Percentiles rank a stretch among this genome's conserved stretches.
Conservation (phyloP, 2,329 filamentous ascomycete genomes). For the Colletotrichum sp. region DNA sequence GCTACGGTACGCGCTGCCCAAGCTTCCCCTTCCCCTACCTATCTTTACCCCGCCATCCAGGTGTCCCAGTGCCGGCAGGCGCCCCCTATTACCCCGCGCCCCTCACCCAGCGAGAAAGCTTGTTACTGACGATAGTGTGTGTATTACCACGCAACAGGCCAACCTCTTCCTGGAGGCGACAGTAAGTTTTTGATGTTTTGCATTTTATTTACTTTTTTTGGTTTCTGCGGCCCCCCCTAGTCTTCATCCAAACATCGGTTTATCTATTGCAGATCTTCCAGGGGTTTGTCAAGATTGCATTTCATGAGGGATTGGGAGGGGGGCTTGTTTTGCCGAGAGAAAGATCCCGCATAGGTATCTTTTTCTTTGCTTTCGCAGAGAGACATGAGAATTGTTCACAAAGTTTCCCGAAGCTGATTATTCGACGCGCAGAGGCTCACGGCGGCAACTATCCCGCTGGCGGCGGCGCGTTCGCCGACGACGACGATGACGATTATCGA, state of each 20-base stretch:
- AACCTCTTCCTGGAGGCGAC: constrained; percentile 25
- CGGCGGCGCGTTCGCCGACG: constrained; percentile 39
- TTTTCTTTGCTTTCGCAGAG: not conserved
- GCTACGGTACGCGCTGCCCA: not conserved
- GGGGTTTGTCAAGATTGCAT: not conserved
- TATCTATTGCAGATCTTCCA: not conserved
- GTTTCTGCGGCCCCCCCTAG: not conserved
- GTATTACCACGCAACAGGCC: not conserved
- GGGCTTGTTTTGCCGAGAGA: not conserved
- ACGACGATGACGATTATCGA: constrained; percentile 52
- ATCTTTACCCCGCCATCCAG: constrained; percentile 14
- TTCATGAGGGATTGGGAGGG: not conserved
- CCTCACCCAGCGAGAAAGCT: not conserved
- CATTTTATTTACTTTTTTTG: not conserved
- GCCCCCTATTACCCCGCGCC: not conserved
- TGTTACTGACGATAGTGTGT: not conserved
- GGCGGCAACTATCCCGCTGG: constrained; percentile 35
- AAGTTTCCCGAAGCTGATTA: not conserved
- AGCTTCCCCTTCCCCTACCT: not conserved
- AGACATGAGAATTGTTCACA: not conserved
- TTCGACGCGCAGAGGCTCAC: constrained; percentile 31
- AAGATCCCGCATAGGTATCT: not conserved
- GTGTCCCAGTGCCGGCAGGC: not conserved
- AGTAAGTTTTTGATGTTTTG: constrained; percentile 27
- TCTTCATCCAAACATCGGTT: not conserved